phyloP scores from a whole-genome alignment of 306 rosid species.

The Cajanus cajan region DNA sequence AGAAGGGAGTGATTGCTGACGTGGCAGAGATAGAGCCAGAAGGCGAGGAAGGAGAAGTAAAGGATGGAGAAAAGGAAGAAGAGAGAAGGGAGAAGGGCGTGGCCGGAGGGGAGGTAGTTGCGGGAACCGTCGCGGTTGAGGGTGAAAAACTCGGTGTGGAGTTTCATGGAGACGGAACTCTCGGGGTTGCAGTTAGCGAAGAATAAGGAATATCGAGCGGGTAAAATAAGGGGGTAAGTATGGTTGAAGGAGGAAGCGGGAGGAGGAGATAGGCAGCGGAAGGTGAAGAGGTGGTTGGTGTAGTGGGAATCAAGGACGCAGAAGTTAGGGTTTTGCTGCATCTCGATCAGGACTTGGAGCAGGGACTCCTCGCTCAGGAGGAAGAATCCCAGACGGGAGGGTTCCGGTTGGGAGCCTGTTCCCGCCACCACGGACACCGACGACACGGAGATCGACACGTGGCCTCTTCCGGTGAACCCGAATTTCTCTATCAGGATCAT shows the following conservation, averaged over 20 bases:
- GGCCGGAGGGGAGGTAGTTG: neutral
- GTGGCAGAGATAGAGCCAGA: neutral
- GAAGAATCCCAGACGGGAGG: conserved; percentile 70
- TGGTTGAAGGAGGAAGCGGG: neutral
- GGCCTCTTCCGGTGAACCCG: conserved; percentile 78
- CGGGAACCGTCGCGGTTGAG: neutral
- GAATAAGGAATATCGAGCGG: neutral
- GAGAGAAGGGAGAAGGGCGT: neutral
- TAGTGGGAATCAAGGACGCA: conserved; percentile 66
- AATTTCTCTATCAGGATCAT: conserved; percentile 76
- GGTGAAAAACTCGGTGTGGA: neutral
- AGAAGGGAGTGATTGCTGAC: neutral
- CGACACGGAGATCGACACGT: conserved; percentile 48
- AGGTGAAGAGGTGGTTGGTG: conserved; percentile 7
- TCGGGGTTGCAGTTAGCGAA: neutral
- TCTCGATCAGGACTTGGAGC: conserved; percentile 66
- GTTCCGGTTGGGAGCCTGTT: conserved; percentile 3
- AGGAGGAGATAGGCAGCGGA: neutral
- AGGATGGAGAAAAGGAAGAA: neutral
- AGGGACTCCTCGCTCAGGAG: conserved; percentile 71
- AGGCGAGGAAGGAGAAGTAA: neutral
- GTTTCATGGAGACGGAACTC: neutral
- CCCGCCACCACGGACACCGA: conserved; percentile 36
- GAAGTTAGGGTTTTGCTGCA: conserved; percentile 59
- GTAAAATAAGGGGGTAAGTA: neutral